These are phyloP conservation scores for Gynostemma pentaphyllum DNA, from an alignment of 306 rosid species.

Conservation along the genomic window DNA sequence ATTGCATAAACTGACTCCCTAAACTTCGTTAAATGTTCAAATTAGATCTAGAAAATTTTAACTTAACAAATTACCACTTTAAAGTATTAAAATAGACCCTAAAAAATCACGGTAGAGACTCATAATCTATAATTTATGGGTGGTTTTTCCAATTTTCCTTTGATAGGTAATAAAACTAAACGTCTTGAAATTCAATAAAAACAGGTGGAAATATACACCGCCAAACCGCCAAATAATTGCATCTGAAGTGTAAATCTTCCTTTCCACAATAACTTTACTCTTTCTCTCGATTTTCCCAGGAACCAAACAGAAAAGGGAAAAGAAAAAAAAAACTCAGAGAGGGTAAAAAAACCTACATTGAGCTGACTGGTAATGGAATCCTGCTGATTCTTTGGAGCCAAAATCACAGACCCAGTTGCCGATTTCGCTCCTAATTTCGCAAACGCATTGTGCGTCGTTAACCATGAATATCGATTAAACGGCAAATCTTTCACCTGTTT, in stretches of 20 bases:
- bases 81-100: no score
- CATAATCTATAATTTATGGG: no score
- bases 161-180: background rate
- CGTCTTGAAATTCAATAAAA: background rate
- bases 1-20: no score
- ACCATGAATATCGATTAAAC: conserved; percentile 78
- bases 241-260: background rate
- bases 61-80: no score
- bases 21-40: no score
- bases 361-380: conserved; percentile 77
- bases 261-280: background rate
- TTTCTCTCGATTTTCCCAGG: conserved; percentile 16
- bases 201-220: background rate
- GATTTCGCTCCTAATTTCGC: conserved; percentile 61
- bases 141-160: background rate
- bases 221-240: conserved; percentile 1
- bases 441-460: conserved; percentile 80
- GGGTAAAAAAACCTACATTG: conserved; percentile 34
- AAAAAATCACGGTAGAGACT: no score
- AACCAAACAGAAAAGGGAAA: conserved; percentile 14
- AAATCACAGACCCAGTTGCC: conserved; percentile 42
- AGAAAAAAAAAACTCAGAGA: background rate
- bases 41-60: no score
- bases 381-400: conserved; percentile 72
- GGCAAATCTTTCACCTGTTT: conserved; percentile 61